Percentiles rank a stretch among this genome's conserved stretches.
Conservation (phyloP, 2,329 filamentous ascomycete genomes). For the Orbilia javanica region DNA sequence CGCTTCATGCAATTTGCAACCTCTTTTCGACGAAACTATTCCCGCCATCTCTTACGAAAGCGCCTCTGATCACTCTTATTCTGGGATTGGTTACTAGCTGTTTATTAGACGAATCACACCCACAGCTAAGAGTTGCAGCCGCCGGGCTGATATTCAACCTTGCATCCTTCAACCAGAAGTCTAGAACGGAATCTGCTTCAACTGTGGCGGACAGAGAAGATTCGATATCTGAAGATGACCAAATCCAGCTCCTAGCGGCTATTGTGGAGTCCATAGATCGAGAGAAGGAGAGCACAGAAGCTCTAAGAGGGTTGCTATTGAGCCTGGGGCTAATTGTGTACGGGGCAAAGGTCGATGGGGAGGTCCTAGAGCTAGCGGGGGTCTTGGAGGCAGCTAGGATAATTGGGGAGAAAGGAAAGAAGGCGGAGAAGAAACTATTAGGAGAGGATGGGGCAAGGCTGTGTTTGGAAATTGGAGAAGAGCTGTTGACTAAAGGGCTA, state of each 20-base stretch:
- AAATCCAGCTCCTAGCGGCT: slow-evolving; percentile 84
- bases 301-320: slow-evolving; percentile 80
- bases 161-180: slow-evolving; percentile 76
- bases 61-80: slow-evolving; percentile 71
- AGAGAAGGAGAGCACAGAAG: slow-evolving; percentile 73
- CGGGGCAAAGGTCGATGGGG: slow-evolving; percentile 76
- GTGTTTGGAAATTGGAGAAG: slow-evolving; percentile 68
- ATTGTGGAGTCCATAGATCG: slow-evolving; percentile 78
- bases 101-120: slow-evolving; percentile 81
- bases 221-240: slow-evolving; percentile 75
- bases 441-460: slow-evolving; percentile 70
- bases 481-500: slow-evolving; percentile 66
- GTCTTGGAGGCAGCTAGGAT: slow-evolving; percentile 80
- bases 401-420: slow-evolving; percentile 72
- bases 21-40: slow-evolving; percentile 83
- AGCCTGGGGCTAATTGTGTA: slow-evolving; percentile 83
- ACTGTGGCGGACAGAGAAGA: slow-evolving; percentile 72
- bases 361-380: slow-evolving; percentile 82
- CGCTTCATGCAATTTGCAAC: slow-evolving; percentile 86
- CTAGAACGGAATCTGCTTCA: slow-evolving; percentile 62
- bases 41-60: slow-evolving; percentile 72
- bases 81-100: slow-evolving; percentile 80
- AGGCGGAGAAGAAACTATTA: slow-evolving; percentile 65
- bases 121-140: slow-evolving; percentile 82
- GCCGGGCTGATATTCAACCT: slow-evolving; percentile 88